phyloP scores from a whole-genome alignment of 1,139 yeast species.

The Scheffersomyces lignicola region DNA sequence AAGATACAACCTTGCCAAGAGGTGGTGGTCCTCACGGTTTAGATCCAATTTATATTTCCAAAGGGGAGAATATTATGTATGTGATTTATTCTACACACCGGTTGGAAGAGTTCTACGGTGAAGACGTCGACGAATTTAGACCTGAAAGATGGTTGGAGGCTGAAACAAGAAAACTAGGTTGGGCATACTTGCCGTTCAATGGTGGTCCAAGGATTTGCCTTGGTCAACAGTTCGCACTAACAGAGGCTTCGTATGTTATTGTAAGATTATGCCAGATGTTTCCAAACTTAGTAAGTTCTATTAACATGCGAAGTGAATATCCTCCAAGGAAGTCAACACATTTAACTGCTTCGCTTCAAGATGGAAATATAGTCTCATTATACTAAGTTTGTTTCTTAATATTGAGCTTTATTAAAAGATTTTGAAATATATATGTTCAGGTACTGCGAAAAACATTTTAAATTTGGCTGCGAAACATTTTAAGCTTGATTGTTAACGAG shows the following conservation, averaged over 20 bases:
- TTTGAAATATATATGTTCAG: too few relatives aligned
- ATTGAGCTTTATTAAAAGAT: too few relatives aligned
- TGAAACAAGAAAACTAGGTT: slow-evolving; percentile 32
- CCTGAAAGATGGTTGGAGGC: slow-evolving; percentile 52
- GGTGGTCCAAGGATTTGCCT: slow-evolving; percentile 47
- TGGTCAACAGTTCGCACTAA: slow-evolving; percentile 48
- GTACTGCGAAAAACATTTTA: too few relatives aligned
- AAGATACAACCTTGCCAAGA: slow-evolving; percentile 47
- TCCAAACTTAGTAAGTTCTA: slow-evolving; percentile 1
- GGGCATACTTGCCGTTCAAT: slow-evolving; percentile 47
- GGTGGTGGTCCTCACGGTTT: slow-evolving; percentile 52
- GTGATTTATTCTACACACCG: slow-evolving; percentile 44
- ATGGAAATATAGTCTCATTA: neutral
- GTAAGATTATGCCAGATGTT: slow-evolving; percentile 20
- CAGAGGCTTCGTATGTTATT: slow-evolving; percentile 38
- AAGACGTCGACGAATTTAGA: slow-evolving; percentile 42
- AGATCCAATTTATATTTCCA: slow-evolving; percentile 43
- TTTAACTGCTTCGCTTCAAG: slow-evolving; percentile 19
- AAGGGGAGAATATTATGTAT: slow-evolving; percentile 42
- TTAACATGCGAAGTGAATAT: slow-evolving; percentile 14
- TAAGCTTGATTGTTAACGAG: slow-evolving; percentile 11
- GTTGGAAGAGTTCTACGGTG: slow-evolving; percentile 40
- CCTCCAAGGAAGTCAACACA: slow-evolving; percentile 35
- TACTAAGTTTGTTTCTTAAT: too few relatives aligned
- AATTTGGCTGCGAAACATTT: too few relatives aligned